Evolutionary conservation across 306 rosid genomes (phyloP).

Genomic region (Elaeagnus macrophylla): DNA sequence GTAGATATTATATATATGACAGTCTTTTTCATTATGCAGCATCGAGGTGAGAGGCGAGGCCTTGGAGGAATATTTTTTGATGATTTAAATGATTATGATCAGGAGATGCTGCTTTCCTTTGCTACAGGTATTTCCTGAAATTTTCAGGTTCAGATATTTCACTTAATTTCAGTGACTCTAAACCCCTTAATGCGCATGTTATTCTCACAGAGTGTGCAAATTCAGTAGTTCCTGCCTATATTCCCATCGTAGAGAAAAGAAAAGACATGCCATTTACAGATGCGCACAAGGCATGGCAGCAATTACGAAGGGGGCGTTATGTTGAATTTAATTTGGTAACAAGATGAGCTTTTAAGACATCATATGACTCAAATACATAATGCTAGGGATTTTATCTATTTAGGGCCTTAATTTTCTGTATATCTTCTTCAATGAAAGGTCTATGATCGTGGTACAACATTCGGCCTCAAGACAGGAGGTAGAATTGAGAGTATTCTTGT

Average conservation of each 20-base stretch:
- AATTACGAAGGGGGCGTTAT: constrained; percentile 86
- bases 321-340: constrained; percentile 93
- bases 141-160: constrained; percentile 1
- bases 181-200: constrained; percentile 15
- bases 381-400: background rate
- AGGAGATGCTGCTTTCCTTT: constrained; percentile 96
- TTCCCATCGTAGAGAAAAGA: constrained; percentile 88
- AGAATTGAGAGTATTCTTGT: constrained; percentile 98
- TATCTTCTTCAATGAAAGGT: constrained; percentile 38
- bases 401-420: constrained; percentile 5
- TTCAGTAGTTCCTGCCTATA: constrained; percentile 84
- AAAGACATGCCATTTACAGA: constrained; percentile 73
- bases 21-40: constrained; percentile 40
- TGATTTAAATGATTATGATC: constrained; percentile 88
- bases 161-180: background rate
- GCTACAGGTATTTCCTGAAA: constrained; percentile 62
- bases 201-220: constrained; percentile 75
- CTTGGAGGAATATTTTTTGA: constrained; percentile 98
- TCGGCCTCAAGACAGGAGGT: constrained; percentile 97
- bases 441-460: constrained; percentile 94
- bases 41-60: constrained; percentile 89
- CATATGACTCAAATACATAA: background rate
- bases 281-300: constrained; percentile 88
- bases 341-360: constrained; percentile 6
- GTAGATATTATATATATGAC: too few relatives aligned